Conservation (phyloP, 257 asterid genomes). For the Salvia rosmarinus region DNA sequence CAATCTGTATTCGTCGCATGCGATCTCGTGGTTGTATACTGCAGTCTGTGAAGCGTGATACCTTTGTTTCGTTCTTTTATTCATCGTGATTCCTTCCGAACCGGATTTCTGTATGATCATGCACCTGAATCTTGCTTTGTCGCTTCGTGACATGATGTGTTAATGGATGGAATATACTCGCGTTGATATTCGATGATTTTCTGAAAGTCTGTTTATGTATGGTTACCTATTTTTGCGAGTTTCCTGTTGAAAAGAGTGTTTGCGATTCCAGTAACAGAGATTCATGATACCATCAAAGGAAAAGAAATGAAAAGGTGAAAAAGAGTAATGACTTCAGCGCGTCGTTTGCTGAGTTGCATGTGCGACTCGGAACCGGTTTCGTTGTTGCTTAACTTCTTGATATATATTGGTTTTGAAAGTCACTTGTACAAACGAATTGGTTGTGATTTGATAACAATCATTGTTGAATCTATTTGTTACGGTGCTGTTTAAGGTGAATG, state of each 20-base stretch:
- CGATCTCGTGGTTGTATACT: constrained; percentile 28
- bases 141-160: constrained; percentile 5
- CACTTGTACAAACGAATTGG: not conserved
- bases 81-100: constrained; percentile 1
- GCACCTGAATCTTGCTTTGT: constrained; percentile 20
- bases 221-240: not conserved
- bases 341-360: not conserved
- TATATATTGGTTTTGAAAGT: not conserved
- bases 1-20: constrained; percentile 20
- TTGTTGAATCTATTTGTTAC: not conserved
- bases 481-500: not conserved
- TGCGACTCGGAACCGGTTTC: constrained; percentile 15
- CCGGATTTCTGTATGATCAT: constrained; percentile 13
- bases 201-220: not conserved
- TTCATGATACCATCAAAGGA: not conserved
- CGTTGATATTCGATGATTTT: not conserved
- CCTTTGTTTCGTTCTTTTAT: not conserved
- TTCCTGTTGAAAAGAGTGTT: not conserved
- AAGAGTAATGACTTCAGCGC: not conserved
- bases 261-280: not conserved
- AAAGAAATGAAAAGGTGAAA: not conserved
- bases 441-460: not conserved
- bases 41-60: not conserved
- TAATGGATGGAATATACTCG: not conserved
- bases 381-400: not conserved